Base-by-base conservation (phyloP, 805 yeast genomes). In the Ogataea siamensis region DNA sequence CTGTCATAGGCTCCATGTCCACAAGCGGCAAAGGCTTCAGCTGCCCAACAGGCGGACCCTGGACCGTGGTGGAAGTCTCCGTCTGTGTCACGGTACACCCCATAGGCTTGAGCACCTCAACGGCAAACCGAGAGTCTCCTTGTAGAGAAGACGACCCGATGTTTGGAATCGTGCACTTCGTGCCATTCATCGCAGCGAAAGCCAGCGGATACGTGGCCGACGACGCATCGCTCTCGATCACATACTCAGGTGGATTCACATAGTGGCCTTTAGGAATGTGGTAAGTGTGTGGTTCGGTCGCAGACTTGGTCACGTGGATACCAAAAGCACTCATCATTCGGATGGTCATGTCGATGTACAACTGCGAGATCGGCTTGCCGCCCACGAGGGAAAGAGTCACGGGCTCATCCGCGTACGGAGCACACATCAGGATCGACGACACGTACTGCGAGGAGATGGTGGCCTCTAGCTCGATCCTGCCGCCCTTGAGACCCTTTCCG, bases 1-100 rank as follows among this genome's bases (percentile, higher is more conserved):
- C 99, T 0, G 99, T 93, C 99, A 93, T 93, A 38, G 99, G 98
- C 66, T 93, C 99, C 99, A 93, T 93, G 59, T 93, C 97, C 40
- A 93, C 83, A 45, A 70, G 74, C 9, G 78, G 68, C 46, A 93
- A 68, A 5, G 95, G 86, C 53, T 71, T 74, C 48, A 93, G 70
- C 0, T 62, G 43, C 11, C 94, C 94, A 25, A 64, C 64, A 13
- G 83, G 69, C 5, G 97, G 96, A 32, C 97, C 98, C 28, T 82
- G 77, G 7, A 93, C 98, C 0, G 97, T 88, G 0, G 99, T 93
- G 2, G 94, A 80, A 2, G 84, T 78, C 1, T 74, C 83, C 2
- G 93, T 77, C 67, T 93, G 99, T 29, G 63, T 71, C 16, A 93
- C 99, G 2, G 56, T 66, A 63, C 98, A 93, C 2, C 99, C 99